Base-by-base conservation (phyloP, 202 grass and related monocot genomes). In the Sporobolus alterniflorus region DNA sequence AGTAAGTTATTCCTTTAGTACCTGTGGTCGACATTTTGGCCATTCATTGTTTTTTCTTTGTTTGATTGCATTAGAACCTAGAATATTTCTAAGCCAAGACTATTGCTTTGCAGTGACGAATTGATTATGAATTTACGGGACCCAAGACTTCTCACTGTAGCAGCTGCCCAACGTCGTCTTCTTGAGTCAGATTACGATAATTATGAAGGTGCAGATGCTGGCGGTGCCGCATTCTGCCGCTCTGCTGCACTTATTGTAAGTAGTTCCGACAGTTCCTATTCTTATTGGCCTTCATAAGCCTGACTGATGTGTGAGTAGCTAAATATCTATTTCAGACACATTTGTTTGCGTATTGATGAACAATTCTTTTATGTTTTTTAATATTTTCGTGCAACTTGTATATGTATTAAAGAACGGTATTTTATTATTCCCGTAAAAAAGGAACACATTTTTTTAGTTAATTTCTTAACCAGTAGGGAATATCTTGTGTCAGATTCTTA, bases 221-320 rank as follows among this genome's bases (percentile, higher is more conserved):
- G 82, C 88, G 92, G 92, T 76, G 90, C 94, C 75, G 90, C 95
- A 73, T 95, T 98, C 83, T 91, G 88, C 68, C 95, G 95, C 78
- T 98, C 95, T 71, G 90, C 90, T 78, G 95, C 95, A 73, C 91
- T 98, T 61, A 98, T 98, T 82, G 95, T 98, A 82, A 91, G 88
- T 73, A 76, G 44, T 79, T 54, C 30, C 5, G 22, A 33, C 15
- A 48, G 42, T 11, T 62, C 36, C 20, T 49, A 10, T 12, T 77
- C n/a, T 48, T 73, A 36, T 60, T 84, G 20, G 26, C 59, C 4
- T 67, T 74, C 13, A 51, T 55, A 79, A 48, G 28, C 29, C 14
- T 5, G 73, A 64, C 7, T 49, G 47, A 67, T 74, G 15, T 25
- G 33, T 59, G 5, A 12, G 33, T 74, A 34, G 62, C 49, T 48